These are phyloP conservation scores for Phycomyces nitens DNA, from an alignment of 192 early-diverging fungal genomes.

Conservation along the genomic window DNA sequence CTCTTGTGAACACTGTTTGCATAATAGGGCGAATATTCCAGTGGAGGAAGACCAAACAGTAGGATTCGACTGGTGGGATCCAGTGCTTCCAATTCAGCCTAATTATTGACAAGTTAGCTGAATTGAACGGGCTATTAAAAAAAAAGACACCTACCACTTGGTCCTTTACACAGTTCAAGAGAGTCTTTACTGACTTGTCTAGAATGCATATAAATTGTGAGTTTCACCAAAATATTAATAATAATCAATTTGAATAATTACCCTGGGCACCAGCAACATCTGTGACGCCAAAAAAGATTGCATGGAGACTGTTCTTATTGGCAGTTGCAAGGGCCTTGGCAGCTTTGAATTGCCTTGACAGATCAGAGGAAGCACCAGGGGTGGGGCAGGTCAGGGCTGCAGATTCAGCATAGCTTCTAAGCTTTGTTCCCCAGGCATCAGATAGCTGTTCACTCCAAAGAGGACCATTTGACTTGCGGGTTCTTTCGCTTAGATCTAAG, in stretches of 20 bases:
- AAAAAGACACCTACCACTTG: slow-evolving; percentile 17
- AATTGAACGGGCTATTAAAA: not conserved
- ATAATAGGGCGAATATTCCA: slow-evolving; percentile 30
- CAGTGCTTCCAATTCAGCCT: slow-evolving; percentile 6
- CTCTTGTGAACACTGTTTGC: not conserved
- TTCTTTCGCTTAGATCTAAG: slow-evolving; percentile 7
- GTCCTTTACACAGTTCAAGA: slow-evolving; percentile 18
- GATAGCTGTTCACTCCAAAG: slow-evolving; percentile 30
- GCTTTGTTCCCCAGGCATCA: slow-evolving; percentile 13
- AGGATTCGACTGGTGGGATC: slow-evolving; percentile 15
- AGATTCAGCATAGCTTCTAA: slow-evolving; percentile 7
- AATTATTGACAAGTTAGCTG: not conserved
- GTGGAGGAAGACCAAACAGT: slow-evolving; percentile 29
- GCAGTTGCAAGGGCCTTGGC: not conserved
- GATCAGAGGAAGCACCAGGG: not conserved
- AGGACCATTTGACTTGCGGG: slow-evolving; percentile 29
- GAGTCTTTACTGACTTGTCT: slow-evolving; percentile 2
- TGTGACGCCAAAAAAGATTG: slow-evolving; percentile 32
- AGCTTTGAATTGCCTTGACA: slow-evolving; percentile 4
- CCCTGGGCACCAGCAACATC: slow-evolving; percentile 22
- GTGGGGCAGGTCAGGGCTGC: slow-evolving; percentile 13
- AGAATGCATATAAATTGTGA: not conserved
- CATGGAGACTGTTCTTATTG: slow-evolving; percentile 14
- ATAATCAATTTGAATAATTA: slow-evolving; percentile 2
- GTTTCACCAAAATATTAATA: too few relatives aligned